Conservation (phyloP, 2,329 filamentous ascomycete genomes). For the Beauveria caledonica region DNA sequence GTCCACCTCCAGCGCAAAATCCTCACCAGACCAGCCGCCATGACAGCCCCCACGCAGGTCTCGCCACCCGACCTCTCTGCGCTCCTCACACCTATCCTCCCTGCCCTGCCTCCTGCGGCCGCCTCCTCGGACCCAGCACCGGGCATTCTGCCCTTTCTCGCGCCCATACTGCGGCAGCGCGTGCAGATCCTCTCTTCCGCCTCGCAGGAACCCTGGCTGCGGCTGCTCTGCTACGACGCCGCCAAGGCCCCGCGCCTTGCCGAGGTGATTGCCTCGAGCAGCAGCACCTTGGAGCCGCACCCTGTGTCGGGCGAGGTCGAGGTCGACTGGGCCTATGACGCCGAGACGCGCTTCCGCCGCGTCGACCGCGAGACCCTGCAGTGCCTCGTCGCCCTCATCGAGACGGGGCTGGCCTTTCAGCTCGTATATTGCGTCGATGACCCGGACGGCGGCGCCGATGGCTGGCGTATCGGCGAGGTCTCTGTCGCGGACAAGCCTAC, state of each 20-base stretch:
- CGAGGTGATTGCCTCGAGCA: conserved; percentile 43
- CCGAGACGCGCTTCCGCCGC: conserved; percentile 55
- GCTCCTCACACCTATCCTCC: conserved; percentile 49
- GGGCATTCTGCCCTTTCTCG: conserved; percentile 50
- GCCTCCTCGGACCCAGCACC: conserved; percentile 49
- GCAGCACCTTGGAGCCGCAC: conserved; percentile 65
- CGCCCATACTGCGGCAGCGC: conserved; percentile 58
- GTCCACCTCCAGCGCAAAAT: conserved; percentile 18
- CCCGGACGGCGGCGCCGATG: conserved; percentile 49
- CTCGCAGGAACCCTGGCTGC: conserved; percentile 61
- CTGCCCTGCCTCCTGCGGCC: conserved; percentile 50
- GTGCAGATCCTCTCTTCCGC: conserved; percentile 56
- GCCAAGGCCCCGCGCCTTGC: conserved; percentile 48
- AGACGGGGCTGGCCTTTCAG: conserved; percentile 54
- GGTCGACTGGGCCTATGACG: conserved; percentile 59
- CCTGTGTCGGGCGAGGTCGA: conserved; percentile 75
- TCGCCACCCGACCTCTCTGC: conserved; percentile 37
- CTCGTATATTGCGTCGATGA: conserved; percentile 64
- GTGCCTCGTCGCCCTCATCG: conserved; percentile 51
- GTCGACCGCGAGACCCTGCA: conserved; percentile 70
- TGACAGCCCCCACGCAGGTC: conserved; percentile 13
- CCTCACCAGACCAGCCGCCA: conserved; percentile 3
- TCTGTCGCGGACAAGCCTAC: conserved; percentile 49
- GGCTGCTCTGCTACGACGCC: conserved; percentile 61
- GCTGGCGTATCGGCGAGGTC: conserved; percentile 68